Percentiles rank a stretch among this genome's conserved stretches.
phyloP scores from a whole-genome alignment of 495 filamentous ascomycete species.

The Glarea lozoyensis region DNA sequence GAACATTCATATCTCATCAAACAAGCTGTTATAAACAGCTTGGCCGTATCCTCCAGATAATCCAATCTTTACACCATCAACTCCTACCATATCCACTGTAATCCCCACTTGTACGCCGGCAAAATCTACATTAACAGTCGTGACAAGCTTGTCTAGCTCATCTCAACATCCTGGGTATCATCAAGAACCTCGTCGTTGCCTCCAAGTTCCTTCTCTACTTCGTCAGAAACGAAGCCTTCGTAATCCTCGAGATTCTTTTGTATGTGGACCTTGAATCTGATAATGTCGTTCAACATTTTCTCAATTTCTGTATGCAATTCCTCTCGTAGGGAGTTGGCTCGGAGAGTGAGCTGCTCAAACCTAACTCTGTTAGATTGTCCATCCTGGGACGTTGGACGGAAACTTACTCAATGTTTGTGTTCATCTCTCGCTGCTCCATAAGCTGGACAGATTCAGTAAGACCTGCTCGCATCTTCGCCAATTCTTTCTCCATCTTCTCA shows the following conservation, averaged over 20 bases:
- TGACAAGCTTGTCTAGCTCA: slow-evolving; percentile 6
- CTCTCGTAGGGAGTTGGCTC: slow-evolving; percentile 76
- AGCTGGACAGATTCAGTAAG: slow-evolving; percentile 83
- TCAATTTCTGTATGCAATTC: slow-evolving; percentile 94
- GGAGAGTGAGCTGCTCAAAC: slow-evolving; percentile 82
- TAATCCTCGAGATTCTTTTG: slow-evolving; percentile 88
- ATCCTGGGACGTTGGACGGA: neutral
- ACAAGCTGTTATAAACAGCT: too few relatives aligned
- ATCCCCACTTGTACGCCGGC: too few relatives aligned
- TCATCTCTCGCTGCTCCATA: slow-evolving; percentile 94
- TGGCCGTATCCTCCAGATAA: too few relatives aligned
- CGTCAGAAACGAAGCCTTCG: slow-evolving; percentile 82
- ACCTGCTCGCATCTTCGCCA: slow-evolving; percentile 80
- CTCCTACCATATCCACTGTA: too few relatives aligned
- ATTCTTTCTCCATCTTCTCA: slow-evolving; percentile 96
- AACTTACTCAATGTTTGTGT: slow-evolving; percentile 83
- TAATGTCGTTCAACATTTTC: slow-evolving; percentile 91
- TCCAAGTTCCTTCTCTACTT: slow-evolving; percentile 75
- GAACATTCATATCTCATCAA: too few relatives aligned
- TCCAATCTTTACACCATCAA: too few relatives aligned
- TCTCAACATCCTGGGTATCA: slow-evolving; percentile 25
- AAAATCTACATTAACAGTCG: too few relatives aligned
- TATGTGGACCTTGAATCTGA: slow-evolving; percentile 96
- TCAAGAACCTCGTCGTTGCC: slow-evolving; percentile 40
- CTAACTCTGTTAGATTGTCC: slow-evolving; percentile 28